These are phyloP conservation scores for Talaromyces sp. DNA, from an alignment of 2,329 filamentous ascomycete species.

Conservation along the genomic window DNA sequence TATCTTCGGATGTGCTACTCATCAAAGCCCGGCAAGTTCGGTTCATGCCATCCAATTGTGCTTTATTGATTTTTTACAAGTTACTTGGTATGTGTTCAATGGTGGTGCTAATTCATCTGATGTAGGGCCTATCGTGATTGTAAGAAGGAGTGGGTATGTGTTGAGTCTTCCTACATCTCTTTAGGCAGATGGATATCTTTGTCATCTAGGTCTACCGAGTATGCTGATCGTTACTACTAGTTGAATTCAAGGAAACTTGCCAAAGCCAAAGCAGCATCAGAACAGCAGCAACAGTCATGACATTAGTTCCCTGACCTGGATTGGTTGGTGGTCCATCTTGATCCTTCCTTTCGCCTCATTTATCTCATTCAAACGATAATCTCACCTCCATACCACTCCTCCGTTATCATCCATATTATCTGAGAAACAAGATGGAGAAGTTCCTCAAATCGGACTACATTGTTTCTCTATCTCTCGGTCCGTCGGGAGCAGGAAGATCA, in stretches of 20 bases:
- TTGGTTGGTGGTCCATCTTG: background rate
- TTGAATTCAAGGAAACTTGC: constrained; percentile 19
- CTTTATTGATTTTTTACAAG: background rate
- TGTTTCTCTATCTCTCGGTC: background rate
- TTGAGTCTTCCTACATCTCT: background rate
- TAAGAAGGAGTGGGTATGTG: constrained; percentile 85
- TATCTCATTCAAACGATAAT: background rate
- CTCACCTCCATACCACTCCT: background rate
- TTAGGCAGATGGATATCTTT: background rate
- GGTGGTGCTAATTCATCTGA: background rate
- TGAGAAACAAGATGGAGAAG: background rate
- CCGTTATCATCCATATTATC: background rate
- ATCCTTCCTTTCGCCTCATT: background rate
- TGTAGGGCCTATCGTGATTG: constrained; percentile 84
- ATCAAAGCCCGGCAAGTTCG: background rate
- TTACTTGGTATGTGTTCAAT: background rate
- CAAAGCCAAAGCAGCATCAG: constrained; percentile 12
- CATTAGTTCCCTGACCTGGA: background rate
- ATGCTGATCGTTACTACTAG: constrained; percentile 5
- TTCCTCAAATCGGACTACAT: background rate
- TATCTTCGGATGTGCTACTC: background rate
- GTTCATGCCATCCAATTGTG: background rate
- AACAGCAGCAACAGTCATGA: constrained; percentile 8
- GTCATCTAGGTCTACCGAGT: too few relatives aligned
- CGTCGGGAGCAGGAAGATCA: background rate